A percentile compares a stretch with the other conserved stretches of the same genome.
Conservation (phyloP, 495 filamentous ascomycete genomes). For the Parathielavia hyrcaniae region DNA sequence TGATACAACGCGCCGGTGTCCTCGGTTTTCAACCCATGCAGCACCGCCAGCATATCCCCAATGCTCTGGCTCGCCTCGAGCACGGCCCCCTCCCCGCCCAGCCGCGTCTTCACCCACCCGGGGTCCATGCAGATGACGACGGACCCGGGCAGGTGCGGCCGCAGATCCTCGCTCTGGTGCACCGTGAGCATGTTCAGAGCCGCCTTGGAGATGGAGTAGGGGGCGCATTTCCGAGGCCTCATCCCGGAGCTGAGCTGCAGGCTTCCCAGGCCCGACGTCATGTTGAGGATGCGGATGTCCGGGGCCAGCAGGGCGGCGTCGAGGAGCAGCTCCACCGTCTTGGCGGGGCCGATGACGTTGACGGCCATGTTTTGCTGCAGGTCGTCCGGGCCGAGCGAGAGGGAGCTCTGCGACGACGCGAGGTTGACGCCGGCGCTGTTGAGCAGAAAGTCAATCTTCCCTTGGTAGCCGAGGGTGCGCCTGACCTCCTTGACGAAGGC, state of each 20-base stretch:
- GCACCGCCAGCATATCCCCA: constrained; percentile 29
- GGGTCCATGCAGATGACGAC: constrained; percentile 51
- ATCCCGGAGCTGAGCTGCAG: constrained; percentile 12
- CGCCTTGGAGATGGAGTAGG: constrained; percentile 41
- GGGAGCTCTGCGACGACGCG: constrained; percentile 29
- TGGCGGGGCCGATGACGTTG: constrained; percentile 42
- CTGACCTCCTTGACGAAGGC: constrained; percentile 28
- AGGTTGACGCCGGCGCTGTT: constrained; percentile 42
- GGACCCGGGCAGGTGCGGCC: constrained; percentile 34
- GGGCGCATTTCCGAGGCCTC: constrained; percentile 23
- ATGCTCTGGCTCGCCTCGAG: constrained; percentile 44
- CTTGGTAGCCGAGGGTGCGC: constrained; percentile 23
- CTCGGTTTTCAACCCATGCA: constrained; percentile 32
- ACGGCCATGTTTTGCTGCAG: constrained; percentile 28
- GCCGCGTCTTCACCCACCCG: constrained; percentile 59
- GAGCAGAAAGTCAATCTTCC: constrained; percentile 41
- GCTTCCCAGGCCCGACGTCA: constrained; percentile 36
- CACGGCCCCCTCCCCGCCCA: constrained; percentile 50
- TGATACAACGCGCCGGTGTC: constrained; percentile 36
- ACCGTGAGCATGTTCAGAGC: constrained; percentile 40
- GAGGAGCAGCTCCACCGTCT: constrained; percentile 32
- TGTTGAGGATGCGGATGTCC: constrained; percentile 35
- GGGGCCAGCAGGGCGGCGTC: constrained; percentile 21
- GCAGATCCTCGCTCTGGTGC: constrained; percentile 38
- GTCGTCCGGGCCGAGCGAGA: constrained; percentile 33